Conservation (phyloP, 2,329 filamentous ascomycete species). For the Clarireedia paspali region DNA sequence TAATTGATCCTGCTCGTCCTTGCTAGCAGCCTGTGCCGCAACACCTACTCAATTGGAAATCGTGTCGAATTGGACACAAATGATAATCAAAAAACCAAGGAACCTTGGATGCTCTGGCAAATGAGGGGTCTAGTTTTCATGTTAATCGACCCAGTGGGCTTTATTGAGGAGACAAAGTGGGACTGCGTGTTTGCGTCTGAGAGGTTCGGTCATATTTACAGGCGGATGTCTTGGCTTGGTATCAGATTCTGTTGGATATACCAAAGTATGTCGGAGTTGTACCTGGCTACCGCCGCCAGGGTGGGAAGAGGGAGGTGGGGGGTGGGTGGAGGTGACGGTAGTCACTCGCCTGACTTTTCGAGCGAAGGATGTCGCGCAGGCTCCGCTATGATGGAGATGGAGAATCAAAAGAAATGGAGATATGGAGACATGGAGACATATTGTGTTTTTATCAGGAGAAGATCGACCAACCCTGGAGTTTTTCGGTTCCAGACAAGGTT, state of each 20-base stretch:
- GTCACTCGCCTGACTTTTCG: background rate
- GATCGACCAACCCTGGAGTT: background rate
- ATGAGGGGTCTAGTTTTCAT: background rate
- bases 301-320: background rate
- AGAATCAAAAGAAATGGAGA: too few relatives aligned
- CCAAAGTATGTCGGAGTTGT: too few relatives aligned
- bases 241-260: too few relatives aligned
- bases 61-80: too few relatives aligned
- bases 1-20: background rate
- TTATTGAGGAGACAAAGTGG: background rate
- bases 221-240: background rate
- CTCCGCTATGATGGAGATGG: background rate
- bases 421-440: too few relatives aligned
- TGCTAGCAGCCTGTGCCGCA: background rate
- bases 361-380: conserved; percentile 1
- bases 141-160: background rate
- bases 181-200: background rate
- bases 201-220: background rate
- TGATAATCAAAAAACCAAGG: background rate
- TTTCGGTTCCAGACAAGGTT: too few relatives aligned
- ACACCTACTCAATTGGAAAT: background rate
- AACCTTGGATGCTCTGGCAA: background rate
- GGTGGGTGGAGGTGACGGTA: background rate
- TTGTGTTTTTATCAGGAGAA: background rate
- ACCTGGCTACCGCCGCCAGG: too few relatives aligned